Base-by-base conservation (phyloP, 192 early-diverging fungal species). In the Gryganskiella cystojenkinii region DNA sequence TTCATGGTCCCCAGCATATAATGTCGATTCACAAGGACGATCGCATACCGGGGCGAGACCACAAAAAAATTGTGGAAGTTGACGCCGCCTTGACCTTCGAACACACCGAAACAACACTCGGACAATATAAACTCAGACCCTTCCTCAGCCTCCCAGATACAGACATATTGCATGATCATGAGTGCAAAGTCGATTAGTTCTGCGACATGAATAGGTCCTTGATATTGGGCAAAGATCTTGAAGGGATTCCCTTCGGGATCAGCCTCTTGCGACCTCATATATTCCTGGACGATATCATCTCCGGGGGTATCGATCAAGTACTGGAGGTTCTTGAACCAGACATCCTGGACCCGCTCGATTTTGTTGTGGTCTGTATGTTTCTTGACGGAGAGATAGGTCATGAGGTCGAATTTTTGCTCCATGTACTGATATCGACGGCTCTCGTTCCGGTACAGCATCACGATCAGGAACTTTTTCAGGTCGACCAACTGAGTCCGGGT, bases 321-420 rank as follows among this genome's bases (percentile, higher is more conserved):
- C 44, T 66, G 46, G 64, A 75, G 64, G 22, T 75, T 75, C 40
- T 75, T 42, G 59, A 78, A 68, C 73, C 73, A 78, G 17, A 78
- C 64, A 50, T 30, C 45, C 28, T 37, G 73, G 31, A 50, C 28
- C 20, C 27, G 42, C 52, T 50, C 19, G 60, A 78, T 37, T 2
- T 64, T 67, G 19, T 68, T 51, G 20, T 62, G 22, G 15, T 34
- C 44, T 65, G 67, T 68, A 30, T 64, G 63, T 13, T 40, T 63
- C 61, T 51, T 11, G 19, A 68, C n/a, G 5, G 54, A 43, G 2
- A 50, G 4, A 19, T 35, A 30, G 10, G 54, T 63, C 6, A n/a
- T 2, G 19, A 34, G 0, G 37, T 78, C 65, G 63, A 68, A 78
- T 27, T 14, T 50, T 15, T 68, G 40, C 24, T 63, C 24, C 34